Evolutionary conservation across 352 stramenopile species (phyloP).

Genomic region (Pythium aristosporum): DNA sequence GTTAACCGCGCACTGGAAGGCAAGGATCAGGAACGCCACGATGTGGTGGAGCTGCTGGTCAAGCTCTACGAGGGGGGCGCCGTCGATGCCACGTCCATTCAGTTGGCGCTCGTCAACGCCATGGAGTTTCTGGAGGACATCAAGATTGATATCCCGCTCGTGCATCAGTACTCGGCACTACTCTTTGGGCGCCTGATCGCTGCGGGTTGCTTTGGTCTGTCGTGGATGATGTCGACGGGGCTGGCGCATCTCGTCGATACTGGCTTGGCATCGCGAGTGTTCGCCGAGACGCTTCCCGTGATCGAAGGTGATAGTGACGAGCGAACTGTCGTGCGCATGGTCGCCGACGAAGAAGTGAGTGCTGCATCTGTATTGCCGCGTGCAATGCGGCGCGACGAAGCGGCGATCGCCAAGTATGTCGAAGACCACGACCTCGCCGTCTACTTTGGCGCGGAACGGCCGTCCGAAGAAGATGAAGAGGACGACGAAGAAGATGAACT

Average conservation of each 20-base stretch:
- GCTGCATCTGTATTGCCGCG: conserved; percentile 48
- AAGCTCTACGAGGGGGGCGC: conserved; percentile 66
- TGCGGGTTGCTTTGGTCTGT: conserved; percentile 79
- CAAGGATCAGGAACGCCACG: conserved; percentile 64
- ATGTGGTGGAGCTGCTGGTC: conserved; percentile 75
- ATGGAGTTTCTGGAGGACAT: conserved; percentile 87
- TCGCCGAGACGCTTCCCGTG: conserved; percentile 72
- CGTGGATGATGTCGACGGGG: conserved; percentile 71
- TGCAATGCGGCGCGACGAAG: conserved; percentile 37
- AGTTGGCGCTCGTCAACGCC: conserved; percentile 60
- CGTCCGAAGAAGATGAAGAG: conserved; percentile 21
- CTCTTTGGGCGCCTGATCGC: conserved; percentile 76
- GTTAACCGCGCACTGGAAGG: conserved; percentile 74
- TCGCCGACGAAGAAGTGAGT: conserved; percentile 78
- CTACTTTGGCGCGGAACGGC: conserved; percentile 49
- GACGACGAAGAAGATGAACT: conserved; percentile 55
- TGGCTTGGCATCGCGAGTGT: conserved; percentile 63
- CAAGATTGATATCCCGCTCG: conserved; percentile 81
- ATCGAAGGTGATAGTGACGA: conserved; percentile 70
- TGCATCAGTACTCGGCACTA: conserved; percentile 76
- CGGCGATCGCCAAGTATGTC: conserved; percentile 57
- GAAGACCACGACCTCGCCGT: conserved; percentile 59
- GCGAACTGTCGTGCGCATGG: conserved; percentile 66
- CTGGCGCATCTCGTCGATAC: conserved; percentile 56
- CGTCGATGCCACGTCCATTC: conserved; percentile 71